Conservation (phyloP, 164 flowering plant species). For the Berberis thunbergii region DNA sequence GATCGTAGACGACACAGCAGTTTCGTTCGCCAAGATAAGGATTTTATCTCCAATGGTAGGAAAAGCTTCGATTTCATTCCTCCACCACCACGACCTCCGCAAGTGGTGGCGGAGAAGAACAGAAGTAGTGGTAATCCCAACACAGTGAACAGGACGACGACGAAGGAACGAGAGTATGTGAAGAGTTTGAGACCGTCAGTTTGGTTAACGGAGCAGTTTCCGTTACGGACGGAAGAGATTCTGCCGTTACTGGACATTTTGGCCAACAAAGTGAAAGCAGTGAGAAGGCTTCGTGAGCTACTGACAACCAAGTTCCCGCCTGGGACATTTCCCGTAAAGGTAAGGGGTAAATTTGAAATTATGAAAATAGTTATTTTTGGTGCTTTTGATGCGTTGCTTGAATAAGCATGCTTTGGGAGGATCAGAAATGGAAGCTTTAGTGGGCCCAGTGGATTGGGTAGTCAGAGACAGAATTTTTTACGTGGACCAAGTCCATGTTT, state of each 20-base stretch:
- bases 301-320: constrained; percentile 91
- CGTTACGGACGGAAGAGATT: constrained; percentile 82
- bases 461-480: not conserved
- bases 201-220: constrained; percentile 95
- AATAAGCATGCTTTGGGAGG: not conserved
- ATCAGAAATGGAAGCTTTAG: not conserved
- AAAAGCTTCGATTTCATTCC: constrained; percentile 16
- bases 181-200: constrained; percentile 69
- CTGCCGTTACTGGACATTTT: constrained; percentile 85
- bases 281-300: constrained; percentile 70
- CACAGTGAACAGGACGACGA: not conserved
- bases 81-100: constrained; percentile 9
- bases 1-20: constrained; percentile 60
- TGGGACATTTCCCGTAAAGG: constrained; percentile 96
- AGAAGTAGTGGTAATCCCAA: constrained; percentile 21
- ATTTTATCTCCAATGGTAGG: constrained; percentile 28
- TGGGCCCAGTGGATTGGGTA: not conserved
- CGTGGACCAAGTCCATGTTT: not conserved
- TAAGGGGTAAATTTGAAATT: constrained; percentile 16
- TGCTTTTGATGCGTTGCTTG: constrained; percentile 19
- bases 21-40: constrained; percentile 59
- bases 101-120: constrained; percentile 13
- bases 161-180: constrained; percentile 68
- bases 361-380: constrained; percentile 7
- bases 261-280: constrained; percentile 89